Evolutionary conservation across 176 grass and related monocot genomes (phyloP).

Genomic region (Triticum urartu): DNA sequence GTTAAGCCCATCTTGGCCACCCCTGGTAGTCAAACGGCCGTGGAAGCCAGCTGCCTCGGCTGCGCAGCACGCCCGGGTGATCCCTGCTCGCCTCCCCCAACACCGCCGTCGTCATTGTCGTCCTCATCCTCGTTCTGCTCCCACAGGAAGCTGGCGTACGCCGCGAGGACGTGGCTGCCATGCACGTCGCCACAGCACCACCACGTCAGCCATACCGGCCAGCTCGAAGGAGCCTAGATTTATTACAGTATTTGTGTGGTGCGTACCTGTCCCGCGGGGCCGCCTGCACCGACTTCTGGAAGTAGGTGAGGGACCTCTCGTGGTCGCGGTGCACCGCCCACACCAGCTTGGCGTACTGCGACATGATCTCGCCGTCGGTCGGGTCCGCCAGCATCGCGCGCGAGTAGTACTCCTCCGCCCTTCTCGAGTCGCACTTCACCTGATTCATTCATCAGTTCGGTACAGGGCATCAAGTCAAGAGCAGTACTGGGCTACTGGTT

Average conservation of each 20-base stretch:
- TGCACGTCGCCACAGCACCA: background rate
- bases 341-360: constrained; percentile 81
- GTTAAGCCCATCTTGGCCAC: background rate
- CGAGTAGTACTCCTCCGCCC: constrained; percentile 94
- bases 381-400: constrained; percentile 84
- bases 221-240: background rate
- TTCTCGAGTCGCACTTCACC: constrained; percentile 57
- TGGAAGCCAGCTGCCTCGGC: constrained; percentile 3
- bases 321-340: constrained; percentile 68
- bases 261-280: constrained; percentile 50
- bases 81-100: constrained; percentile 12
- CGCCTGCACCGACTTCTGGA: constrained; percentile 65
- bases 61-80: background rate
- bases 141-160: constrained; percentile 87
- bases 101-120: constrained; percentile 1
- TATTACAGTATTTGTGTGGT: background rate
- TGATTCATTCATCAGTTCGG: constrained; percentile 9
- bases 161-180: constrained; percentile 71
- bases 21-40: constrained; percentile 7
- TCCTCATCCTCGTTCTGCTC: constrained; percentile 52
- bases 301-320: constrained; percentile 69
- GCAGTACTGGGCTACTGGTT: background rate
- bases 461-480: no score
- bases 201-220: background rate
- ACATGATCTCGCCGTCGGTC: constrained; percentile 78